phyloP scores from a whole-genome alignment of 2,329 filamentous ascomycete genomes.

The Colletotrichum plurivorum region DNA sequence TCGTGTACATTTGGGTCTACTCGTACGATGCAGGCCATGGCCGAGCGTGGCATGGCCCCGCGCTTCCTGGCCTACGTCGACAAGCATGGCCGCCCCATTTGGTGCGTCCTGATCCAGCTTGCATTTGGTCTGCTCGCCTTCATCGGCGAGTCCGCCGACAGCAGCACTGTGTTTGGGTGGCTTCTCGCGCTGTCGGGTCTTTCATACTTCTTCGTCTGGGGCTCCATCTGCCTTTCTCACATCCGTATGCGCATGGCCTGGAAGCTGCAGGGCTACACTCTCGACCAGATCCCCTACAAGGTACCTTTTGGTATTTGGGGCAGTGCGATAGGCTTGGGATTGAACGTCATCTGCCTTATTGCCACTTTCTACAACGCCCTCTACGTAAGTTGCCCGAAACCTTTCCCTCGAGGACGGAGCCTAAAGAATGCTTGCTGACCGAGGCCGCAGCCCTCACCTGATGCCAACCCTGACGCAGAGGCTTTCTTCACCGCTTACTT shows the following conservation, averaged over 20 bases:
- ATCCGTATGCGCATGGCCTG: constrained; percentile 76
- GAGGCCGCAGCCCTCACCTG: constrained; percentile 49
- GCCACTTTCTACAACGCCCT: constrained; percentile 81
- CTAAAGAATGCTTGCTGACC: constrained; percentile 16
- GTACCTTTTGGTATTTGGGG: constrained; percentile 72
- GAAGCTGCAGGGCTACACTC: constrained; percentile 69
- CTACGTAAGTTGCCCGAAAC: constrained; percentile 54
- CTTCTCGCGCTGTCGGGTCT: constrained; percentile 80
- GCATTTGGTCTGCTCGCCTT: constrained; percentile 73
- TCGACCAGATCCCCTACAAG: constrained; percentile 63
- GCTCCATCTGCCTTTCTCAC: constrained; percentile 74
- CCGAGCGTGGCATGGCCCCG: constrained; percentile 66
- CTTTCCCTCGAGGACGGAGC: not conserved
- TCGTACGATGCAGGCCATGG: constrained; percentile 65
- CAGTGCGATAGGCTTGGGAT: constrained; percentile 76
- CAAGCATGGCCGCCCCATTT: constrained; percentile 70
- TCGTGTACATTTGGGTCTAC: constrained; percentile 66
- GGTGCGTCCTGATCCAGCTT: constrained; percentile 66
- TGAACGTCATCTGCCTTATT: constrained; percentile 78
- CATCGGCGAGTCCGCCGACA: constrained; percentile 50
- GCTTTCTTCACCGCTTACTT: constrained; percentile 73
- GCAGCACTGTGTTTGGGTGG: constrained; percentile 72
- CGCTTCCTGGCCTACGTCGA: constrained; percentile 73
- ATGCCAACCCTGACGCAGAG: constrained; percentile 54
- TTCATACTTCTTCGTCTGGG: constrained; percentile 83